Percentiles rank a stretch among this genome's conserved stretches.
Conservation (phyloP, 805 yeast genomes). For the Nakazawaea siamensis region DNA sequence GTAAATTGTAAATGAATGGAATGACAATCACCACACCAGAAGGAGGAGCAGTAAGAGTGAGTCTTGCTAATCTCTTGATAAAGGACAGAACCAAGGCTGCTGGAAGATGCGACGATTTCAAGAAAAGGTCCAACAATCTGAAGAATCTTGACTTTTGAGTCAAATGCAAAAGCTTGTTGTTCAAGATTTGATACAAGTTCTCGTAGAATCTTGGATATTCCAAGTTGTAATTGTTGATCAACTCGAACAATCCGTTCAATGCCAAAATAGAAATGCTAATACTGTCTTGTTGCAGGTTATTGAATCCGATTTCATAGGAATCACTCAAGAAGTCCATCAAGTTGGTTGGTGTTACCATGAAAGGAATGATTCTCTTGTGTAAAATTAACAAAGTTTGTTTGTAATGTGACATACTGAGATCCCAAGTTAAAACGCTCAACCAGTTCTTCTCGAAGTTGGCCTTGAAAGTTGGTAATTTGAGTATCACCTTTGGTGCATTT, state of each 20-base stretch:
- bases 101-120: slow-evolving; percentile 82
- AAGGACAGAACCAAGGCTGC: slow-evolving; percentile 81
- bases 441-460: slow-evolving; percentile 64
- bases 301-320: slow-evolving; percentile 47
- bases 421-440: slow-evolving; percentile 45
- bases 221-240: slow-evolving; percentile 73
- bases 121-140: slow-evolving; percentile 76
- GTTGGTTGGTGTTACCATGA: slow-evolving; percentile 66
- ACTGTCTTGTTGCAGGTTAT: slow-evolving; percentile 11
- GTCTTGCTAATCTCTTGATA: slow-evolving; percentile 71
- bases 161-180: slow-evolving; percentile 67
- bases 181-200: slow-evolving; percentile 75
- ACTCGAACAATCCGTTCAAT: slow-evolving; percentile 77
- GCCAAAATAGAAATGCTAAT: slow-evolving; percentile 48
- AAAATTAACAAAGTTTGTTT: slow-evolving; percentile 60
- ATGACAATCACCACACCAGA: slow-evolving; percentile 79
- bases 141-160: slow-evolving; percentile 81
- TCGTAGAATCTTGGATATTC: slow-evolving; percentile 88
- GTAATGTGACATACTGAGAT: slow-evolving; percentile 46
- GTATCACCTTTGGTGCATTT: slow-evolving; percentile 26
- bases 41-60: slow-evolving; percentile 74
- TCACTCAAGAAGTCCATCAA: slow-evolving; percentile 93
- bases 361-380: slow-evolving; percentile 82
- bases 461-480: slow-evolving; percentile 35
- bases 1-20: slow-evolving; percentile 85